Percentiles rank a stretch among this genome's conserved stretches.
Conservation (phyloP, 768 basidiomycete genomes). For the Favolaschia claudopus region DNA sequence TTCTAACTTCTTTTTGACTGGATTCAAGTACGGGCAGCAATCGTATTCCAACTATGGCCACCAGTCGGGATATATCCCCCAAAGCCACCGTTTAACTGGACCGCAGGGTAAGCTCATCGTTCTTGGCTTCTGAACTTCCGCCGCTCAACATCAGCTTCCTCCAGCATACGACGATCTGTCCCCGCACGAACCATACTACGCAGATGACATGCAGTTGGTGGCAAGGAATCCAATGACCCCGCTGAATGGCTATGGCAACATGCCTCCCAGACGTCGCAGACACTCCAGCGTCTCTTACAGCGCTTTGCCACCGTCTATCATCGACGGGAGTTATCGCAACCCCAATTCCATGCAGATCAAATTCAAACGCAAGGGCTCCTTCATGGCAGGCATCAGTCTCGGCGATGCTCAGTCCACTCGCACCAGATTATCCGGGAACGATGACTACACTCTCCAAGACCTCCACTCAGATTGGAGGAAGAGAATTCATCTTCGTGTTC, state of each 20-base stretch:
- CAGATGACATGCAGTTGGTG: constrained; percentile 49
- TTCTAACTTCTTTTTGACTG: constrained; percentile 1
- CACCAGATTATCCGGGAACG: constrained; percentile 64
- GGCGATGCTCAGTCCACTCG: constrained; percentile 70
- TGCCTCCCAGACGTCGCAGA: constrained; percentile 48
- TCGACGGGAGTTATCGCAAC: constrained; percentile 53
- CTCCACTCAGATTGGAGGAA: constrained; percentile 68
- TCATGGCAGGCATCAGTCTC: constrained; percentile 69
- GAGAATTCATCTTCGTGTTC: constrained; percentile 67
- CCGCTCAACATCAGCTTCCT: background rate
- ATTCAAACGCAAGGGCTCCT: constrained; percentile 77
- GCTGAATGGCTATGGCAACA: constrained; percentile 38
- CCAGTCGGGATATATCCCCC: constrained; percentile 43
- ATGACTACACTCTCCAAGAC: constrained; percentile 69
- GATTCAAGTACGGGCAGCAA: constrained; percentile 50
- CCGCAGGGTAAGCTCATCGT: constrained; percentile 45
- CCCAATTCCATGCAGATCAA: constrained; percentile 63
- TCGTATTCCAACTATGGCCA: constrained; percentile 57
- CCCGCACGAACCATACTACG: constrained; percentile 60
- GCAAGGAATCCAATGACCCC: constrained; percentile 38
- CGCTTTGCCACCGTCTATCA: constrained; percentile 42
- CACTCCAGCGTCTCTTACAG: constrained; percentile 60
- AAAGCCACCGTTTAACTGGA: constrained; percentile 48
- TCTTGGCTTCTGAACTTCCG: background rate
- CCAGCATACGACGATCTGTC: constrained; percentile 61